These are phyloP conservation scores for Xylaria venustula DNA, from an alignment of 495 filamentous ascomycete genomes.

Conservation along the genomic window DNA sequence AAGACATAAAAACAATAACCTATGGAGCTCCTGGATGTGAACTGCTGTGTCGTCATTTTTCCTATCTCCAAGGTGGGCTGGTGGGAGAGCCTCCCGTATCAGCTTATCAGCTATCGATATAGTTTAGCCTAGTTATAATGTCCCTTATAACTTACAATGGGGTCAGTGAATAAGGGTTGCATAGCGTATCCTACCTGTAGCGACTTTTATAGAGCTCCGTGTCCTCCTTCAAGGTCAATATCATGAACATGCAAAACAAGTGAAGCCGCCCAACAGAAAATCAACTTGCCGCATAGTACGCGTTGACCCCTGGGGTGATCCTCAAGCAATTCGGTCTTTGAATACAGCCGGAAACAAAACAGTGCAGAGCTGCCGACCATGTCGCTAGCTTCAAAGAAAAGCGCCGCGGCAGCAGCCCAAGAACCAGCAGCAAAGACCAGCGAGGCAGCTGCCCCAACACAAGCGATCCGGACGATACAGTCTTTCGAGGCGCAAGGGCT, in stretches of 20 bases:
- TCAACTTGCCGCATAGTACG: neutral
- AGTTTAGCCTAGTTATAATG: neutral
- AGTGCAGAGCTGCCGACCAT: neutral
- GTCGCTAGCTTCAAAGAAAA: slow-evolving; percentile 13
- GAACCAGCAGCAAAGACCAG: slow-evolving; percentile 22
- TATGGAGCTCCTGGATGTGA: neutral
- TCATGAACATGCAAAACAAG: neutral
- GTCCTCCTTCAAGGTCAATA: neutral
- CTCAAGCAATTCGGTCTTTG: no score
- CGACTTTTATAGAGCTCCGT: no score
- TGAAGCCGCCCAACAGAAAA: neutral
- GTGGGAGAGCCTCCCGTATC: slow-evolving; percentile 3
- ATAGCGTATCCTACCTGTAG: no score
- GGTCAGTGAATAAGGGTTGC: no score
- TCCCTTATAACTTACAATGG: no score
- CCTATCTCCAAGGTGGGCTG: neutral
- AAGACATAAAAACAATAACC: neutral
- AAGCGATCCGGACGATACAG: slow-evolving; percentile 32
- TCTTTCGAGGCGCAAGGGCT: slow-evolving; percentile 32
- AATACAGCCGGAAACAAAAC: no score
- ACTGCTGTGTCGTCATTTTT: neutral
- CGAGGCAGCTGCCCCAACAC: slow-evolving; percentile 24
- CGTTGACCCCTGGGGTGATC: no score
- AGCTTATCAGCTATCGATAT: slow-evolving; percentile 9
- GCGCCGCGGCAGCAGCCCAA: slow-evolving; percentile 8